Conservation (phyloP, 1,284 basidiomycete species). For the Cutaneotrichosporon sp. region DNA sequence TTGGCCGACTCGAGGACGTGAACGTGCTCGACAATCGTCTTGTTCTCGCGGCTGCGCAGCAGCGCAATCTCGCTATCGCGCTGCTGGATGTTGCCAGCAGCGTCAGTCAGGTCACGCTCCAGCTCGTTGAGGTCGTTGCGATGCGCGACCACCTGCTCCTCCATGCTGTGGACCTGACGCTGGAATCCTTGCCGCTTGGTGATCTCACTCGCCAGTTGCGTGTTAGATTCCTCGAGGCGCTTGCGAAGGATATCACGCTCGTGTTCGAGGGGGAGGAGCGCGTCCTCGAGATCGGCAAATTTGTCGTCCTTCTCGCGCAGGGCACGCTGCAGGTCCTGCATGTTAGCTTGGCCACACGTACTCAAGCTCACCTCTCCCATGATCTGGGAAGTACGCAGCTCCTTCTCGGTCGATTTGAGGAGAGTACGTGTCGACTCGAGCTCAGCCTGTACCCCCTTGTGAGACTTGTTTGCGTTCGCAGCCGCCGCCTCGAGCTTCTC, state of each 20-base stretch:
- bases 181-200: slow-evolving; percentile 70
- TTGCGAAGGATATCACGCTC: slow-evolving; percentile 72
- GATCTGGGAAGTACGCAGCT: slow-evolving; percentile 59
- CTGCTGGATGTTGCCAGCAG: slow-evolving; percentile 72
- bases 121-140: slow-evolving; percentile 70
- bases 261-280: slow-evolving; percentile 75
- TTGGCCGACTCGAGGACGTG: slow-evolving; percentile 97
- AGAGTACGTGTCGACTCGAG: slow-evolving; percentile 69
- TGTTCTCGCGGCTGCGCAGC: slow-evolving; percentile 79
- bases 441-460: slow-evolving; percentile 62
- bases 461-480: slow-evolving; percentile 67
- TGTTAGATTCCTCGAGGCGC: slow-evolving; percentile 66
- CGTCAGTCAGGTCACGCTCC: slow-evolving; percentile 77
- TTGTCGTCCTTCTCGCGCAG: slow-evolving; percentile 64
- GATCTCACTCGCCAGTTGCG: slow-evolving; percentile 49
- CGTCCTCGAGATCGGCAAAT: slow-evolving; percentile 82
- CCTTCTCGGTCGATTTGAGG: slow-evolving; percentile 68
- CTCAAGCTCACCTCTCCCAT: background rate
- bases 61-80: slow-evolving; percentile 84
- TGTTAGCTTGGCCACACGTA: slow-evolving; percentile 14
- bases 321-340: slow-evolving; percentile 62
- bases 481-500: slow-evolving; percentile 61
- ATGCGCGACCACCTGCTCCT: slow-evolving; percentile 66
- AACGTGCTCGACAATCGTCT: slow-evolving; percentile 98
- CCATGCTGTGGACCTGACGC: slow-evolving; percentile 63